Conservation (phyloP, 805 yeast species). For the Candida nitratophila region DNA sequence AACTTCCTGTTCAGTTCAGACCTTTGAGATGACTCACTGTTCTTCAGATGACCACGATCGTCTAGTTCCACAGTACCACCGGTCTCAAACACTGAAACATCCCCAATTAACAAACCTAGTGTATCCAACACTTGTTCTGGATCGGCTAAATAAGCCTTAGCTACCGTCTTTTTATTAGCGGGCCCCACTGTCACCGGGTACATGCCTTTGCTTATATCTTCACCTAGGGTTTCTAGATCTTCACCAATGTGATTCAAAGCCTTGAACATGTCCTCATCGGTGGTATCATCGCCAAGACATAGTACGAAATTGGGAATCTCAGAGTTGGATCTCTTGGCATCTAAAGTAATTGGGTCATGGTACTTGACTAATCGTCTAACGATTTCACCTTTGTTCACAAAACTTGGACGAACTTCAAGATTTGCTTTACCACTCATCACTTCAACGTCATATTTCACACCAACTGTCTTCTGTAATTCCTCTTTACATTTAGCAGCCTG, state of each 20-base stretch:
- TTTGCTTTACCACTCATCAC: conserved; percentile 98
- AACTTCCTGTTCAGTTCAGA: conserved; percentile 33
- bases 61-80: conserved; percentile 72
- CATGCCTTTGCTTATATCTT: conserved; percentile 50
- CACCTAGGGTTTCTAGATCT: conserved; percentile 37
- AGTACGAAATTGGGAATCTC: conserved; percentile 75
- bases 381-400: conserved; percentile 95
- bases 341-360: conserved; percentile 42
- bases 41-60: conserved; percentile 63
- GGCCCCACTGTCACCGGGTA: conserved; percentile 92
- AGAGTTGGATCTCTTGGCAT: conserved; percentile 16
- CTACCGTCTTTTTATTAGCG: conserved; percentile 77
- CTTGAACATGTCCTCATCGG: conserved; percentile 96
- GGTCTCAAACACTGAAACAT: conserved; percentile 69
- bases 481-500: conserved; percentile 72
- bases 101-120: conserved; percentile 72
- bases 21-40: conserved; percentile 36
- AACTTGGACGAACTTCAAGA: conserved; percentile 92
- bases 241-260: conserved; percentile 61
- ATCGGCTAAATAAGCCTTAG: conserved; percentile 77
- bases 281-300: conserved; percentile 92
- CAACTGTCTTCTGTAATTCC: conserved; percentile 54
- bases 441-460: conserved; percentile 69
- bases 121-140: conserved; percentile 83
- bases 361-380: conserved; percentile 70